Evolutionary conservation across 2,329 filamentous ascomycete genomes (phyloP), one percentile per base, ranked within the genome.

Genomic region (Davidsoniella neocaledoniae): DNA sequence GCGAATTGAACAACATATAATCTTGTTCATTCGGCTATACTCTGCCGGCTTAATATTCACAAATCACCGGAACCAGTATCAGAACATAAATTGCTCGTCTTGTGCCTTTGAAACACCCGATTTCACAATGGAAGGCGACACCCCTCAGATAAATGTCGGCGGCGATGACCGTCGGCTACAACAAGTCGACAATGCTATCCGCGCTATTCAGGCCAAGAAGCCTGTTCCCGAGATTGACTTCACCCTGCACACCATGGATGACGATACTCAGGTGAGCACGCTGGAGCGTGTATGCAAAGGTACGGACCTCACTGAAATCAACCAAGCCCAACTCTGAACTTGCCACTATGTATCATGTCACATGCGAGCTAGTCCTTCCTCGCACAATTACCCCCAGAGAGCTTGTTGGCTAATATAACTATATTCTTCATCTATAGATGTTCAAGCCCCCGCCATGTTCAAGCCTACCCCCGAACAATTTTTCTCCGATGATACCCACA

Each of bases 221-320:
- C 88, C 90, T 49, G 75, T 93, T 46, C 91, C 91, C 52, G 90
- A 96, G 73, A 96, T 98, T 61, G 91, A 98, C 71, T 98, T 98
- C 66, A 93, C 86, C 51, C 79, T 98, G 62, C 91, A 98, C 67
- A 91, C 84, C 55, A 95, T 96, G 90, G 91, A 98, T 66, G 91
- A 98, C 72, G 86, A 86, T 62, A 81, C 77, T 49, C 86, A 94
- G 70, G 91, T 98, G 63, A 96, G 78, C 77, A 98, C 91, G 55
- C 69, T 83, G 64, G 91, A 98, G 69, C 79, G 91, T 64, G 91
- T 98, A 54, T 94, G 90, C 75, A 98, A 96, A 87, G 91, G 91
- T 96, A 77, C 56, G 66, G 40, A 45, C 17, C 12, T 5, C 8
- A 33, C 29, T 33, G 29, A 41, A 7, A 38, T 16, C 14, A 14